Evolutionary conservation across 2,329 filamentous ascomycete species (phyloP).

Genomic region (Ophiostoma ulmi): DNA sequence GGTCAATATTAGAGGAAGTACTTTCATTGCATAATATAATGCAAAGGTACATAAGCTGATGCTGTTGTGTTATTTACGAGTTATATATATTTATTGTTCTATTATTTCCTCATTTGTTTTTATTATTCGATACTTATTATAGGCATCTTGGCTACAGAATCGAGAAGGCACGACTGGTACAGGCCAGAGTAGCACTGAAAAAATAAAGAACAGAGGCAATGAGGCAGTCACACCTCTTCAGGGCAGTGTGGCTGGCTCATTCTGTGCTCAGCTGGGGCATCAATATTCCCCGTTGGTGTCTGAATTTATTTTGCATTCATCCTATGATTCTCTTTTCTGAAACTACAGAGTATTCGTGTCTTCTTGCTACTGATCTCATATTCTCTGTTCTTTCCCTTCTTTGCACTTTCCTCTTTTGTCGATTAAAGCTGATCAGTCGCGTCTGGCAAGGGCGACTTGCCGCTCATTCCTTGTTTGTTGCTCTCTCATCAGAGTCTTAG

Average conservation of each 20-base stretch:
- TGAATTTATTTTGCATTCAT: neutral
- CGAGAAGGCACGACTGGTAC: neutral
- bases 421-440: conserved; percentile 5
- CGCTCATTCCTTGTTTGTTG: conserved; percentile 7
- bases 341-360: neutral
- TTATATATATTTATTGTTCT: neutral
- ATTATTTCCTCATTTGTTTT: neutral
- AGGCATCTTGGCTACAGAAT: conserved; percentile 8
- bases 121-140: neutral
- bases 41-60: neutral
- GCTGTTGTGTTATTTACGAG: neutral
- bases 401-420: neutral
- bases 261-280: conserved; percentile 1
- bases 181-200: conserved; percentile 5
- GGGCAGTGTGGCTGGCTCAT: neutral
- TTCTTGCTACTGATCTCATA: neutral
- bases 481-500: neutral
- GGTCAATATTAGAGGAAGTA: neutral
- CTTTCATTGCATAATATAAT: neutral
- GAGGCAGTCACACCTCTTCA: conserved; percentile 9
- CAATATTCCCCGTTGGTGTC: neutral
- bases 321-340: neutral
- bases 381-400: neutral
- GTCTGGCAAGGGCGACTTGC: conserved; percentile 14
- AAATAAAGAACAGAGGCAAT: conserved; percentile 1